Conservation (phyloP, 129 eudicot genomes). For the Artemisia annua region DNA sequence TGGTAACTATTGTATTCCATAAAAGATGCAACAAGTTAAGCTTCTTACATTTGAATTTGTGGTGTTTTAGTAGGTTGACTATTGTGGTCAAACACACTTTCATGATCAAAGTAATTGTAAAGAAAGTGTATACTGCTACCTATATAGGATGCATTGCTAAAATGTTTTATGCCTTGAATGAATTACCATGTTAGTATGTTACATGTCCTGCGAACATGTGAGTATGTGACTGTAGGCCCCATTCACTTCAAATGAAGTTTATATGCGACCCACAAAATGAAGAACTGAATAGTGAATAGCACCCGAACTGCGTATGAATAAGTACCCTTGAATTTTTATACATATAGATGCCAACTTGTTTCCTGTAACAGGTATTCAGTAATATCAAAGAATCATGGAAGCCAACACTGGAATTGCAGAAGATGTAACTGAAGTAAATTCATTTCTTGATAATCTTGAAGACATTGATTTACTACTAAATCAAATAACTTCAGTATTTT, state of each 20-base stretch:
- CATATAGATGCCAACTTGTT: conserved; percentile 18
- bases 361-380: conserved; percentile 27
- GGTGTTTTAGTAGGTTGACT: not conserved
- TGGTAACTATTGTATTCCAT: not conserved
- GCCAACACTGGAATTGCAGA: conserved; percentile 50
- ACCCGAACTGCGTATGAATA: no score
- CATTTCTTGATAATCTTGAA: conserved; percentile 12
- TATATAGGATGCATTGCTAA: not conserved
- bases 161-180: not conserved
- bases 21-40: no score
- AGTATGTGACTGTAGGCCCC: not conserved
- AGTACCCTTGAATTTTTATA: no score
- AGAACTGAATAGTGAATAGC: no score
- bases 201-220: not conserved
- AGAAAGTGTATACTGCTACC: not conserved
- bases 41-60: no score
- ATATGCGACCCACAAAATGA: not conserved
- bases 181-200: not conserved
- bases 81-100: not conserved
- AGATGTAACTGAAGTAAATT: conserved; percentile 66
- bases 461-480: not conserved
- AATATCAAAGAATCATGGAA: conserved; percentile 49
- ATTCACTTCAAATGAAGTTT: not conserved
- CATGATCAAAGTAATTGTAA: not conserved
- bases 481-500: no score